Percentiles rank a stretch among this genome's conserved stretches.
phyloP scores from a whole-genome alignment of 1,284 basidiomycete genomes.

The Rhodotorula sp. region DNA sequence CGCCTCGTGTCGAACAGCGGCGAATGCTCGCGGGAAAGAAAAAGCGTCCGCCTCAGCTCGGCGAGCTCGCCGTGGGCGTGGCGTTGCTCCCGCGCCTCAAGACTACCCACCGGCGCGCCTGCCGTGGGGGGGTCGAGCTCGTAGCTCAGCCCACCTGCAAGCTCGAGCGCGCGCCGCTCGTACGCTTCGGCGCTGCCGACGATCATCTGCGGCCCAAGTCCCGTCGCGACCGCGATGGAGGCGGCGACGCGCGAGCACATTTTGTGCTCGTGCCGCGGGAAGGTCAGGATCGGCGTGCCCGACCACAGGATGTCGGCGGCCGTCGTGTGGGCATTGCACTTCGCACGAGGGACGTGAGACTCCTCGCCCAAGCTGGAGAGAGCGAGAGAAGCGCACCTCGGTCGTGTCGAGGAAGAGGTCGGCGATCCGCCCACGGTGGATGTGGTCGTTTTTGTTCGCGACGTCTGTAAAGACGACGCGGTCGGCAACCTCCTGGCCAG shows the following conservation, averaged over 20 bases:
- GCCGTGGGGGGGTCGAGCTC: slow-evolving; percentile 42
- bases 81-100: slow-evolving; percentile 20
- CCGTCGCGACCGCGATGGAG: slow-evolving; percentile 62
- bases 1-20: slow-evolving; percentile 62
- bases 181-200: slow-evolving; percentile 59
- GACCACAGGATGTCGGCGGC: slow-evolving; percentile 65
- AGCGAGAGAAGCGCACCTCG: slow-evolving; percentile 54
- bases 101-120: slow-evolving; percentile 41
- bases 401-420: slow-evolving; percentile 66
- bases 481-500: slow-evolving; percentile 59
- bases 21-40: slow-evolving; percentile 57
- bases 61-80: slow-evolving; percentile 53
- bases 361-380: too few species aligned
- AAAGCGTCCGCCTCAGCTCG: slow-evolving; percentile 57
- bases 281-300: slow-evolving; percentile 64
- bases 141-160: slow-evolving; percentile 56
- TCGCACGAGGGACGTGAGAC: not conserved
- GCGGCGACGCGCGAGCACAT: slow-evolving; percentile 66
- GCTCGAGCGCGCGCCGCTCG: slow-evolving; percentile 59
- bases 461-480: slow-evolving; percentile 64
- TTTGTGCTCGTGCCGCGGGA: slow-evolving; percentile 61
- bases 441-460: slow-evolving; percentile 60
- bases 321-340: slow-evolving; percentile 67
- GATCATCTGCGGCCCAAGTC: slow-evolving; percentile 61
- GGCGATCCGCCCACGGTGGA: slow-evolving; percentile 60